Base-by-base conservation (phyloP, 2,329 filamentous ascomycete genomes). In the Fusarium sp. region DNA sequence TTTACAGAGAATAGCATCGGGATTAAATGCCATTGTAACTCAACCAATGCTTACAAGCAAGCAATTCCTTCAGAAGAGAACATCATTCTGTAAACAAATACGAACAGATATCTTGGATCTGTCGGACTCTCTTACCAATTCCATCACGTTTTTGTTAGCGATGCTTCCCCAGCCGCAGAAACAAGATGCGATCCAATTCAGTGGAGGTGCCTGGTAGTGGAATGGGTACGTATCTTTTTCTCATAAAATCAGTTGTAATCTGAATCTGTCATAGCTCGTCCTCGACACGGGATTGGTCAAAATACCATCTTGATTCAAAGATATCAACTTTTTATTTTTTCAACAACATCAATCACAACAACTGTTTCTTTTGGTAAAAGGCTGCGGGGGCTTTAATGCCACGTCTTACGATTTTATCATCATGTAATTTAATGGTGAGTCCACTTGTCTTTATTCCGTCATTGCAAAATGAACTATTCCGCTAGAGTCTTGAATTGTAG, bases 201-300 rank as follows among this genome's bases (percentile, higher is more conserved):
- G 32, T 37, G 32, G 48, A 50, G 48, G 32, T 12, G 30, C 30
- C 5, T 30, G 27, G 60, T 56, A 54, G 71, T 64, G 59, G 54
- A 27, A 59, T 30, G 50, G 59, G 69, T 72, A 75, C 68, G 68
- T 64, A 66, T 52, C 59, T 33, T 50, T 23, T 42, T 30, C 32
- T 41, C 18, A 45, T 49, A 56, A 71, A 30, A 72, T 42, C 56
- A 69, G 37, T 37, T 73, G 73, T 76, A 75, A 75, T 75, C 70
- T 46, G 32, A 67, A 73, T 75, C 64, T 75, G 73, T 75, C 73
- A 75, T 75, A 70, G 37, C 44, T 49, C 53, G 58, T 42, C 62
- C 48, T 53, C 49, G 45, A 30, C 20, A 57, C 32, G 32, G 45
- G 60, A 75, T 75, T 75, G 73, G 73, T 65, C 64, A 20, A 50